These are phyloP conservation scores for Salix dunnii DNA, from an alignment of 345 rosid species.

Conservation along the genomic window DNA sequence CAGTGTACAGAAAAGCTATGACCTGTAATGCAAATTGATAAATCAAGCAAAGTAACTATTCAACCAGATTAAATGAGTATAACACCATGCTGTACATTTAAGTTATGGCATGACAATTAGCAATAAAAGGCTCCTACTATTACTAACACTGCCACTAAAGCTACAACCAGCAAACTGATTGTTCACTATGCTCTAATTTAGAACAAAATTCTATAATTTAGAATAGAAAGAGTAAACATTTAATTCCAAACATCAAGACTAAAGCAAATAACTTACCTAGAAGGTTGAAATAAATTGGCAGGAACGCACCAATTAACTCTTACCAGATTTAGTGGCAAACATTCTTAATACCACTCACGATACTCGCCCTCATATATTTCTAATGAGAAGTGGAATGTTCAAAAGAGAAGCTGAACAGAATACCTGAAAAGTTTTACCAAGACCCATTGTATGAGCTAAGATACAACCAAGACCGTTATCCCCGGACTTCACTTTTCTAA, in stretches of 20 bases:
- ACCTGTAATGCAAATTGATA: constrained; percentile 52
- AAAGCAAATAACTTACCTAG: background rate
- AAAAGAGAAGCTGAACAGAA: constrained; percentile 4
- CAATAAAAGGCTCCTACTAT: background rate
- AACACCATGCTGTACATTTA: background rate
- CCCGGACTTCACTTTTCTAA: constrained; percentile 76
- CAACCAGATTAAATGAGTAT: background rate
- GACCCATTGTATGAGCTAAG: constrained; percentile 99
- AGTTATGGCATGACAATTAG: background rate
- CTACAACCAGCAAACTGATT: background rate
- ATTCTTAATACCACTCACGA: background rate
- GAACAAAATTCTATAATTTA: background rate
- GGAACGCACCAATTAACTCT: background rate
- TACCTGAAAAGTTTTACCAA: constrained; percentile 99
- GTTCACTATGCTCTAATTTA: background rate
- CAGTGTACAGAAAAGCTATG: constrained; percentile 93
- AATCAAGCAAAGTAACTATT: constrained; percentile 17
- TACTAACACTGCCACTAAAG: background rate
- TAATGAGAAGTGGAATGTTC: background rate
- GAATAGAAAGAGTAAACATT: background rate
- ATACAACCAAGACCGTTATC: constrained; percentile 99
- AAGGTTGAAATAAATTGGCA: background rate
- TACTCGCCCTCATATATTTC: background rate
- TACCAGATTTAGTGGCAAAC: background rate
- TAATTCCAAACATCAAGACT: background rate